Percentiles rank a stretch among this genome's conserved stretches.
phyloP scores from a whole-genome alignment of 345 rosid genomes.

The Mangifera indica region DNA sequence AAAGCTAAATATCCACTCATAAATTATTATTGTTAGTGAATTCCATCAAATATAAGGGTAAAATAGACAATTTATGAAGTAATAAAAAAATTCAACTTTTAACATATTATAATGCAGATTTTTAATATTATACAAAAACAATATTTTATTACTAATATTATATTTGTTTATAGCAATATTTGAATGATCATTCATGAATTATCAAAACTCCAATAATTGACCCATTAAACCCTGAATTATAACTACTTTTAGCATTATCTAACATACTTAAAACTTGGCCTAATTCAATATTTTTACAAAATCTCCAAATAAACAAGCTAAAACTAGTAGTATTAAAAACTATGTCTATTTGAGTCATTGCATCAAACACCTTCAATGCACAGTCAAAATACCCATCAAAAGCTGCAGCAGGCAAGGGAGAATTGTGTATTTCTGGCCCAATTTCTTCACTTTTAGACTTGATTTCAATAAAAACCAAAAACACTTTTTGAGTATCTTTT shows the following conservation, averaged over 20 bases:
- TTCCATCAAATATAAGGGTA: too few relatives aligned
- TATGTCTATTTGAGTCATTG: constrained; percentile 51
- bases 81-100: too few relatives aligned
- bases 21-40: too few relatives aligned
- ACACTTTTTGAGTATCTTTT: constrained; percentile 50
- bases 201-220: constrained; percentile 66
- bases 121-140: too few relatives aligned
- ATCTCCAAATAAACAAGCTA: constrained; percentile 65
- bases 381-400: constrained; percentile 48
- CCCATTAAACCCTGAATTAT: constrained; percentile 48
- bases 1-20: too few relatives aligned
- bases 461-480: constrained; percentile 55
- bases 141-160: too few relatives aligned
- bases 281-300: constrained; percentile 40
- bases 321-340: constrained; percentile 60
- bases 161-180: too few relatives aligned
- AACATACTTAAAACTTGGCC: constrained; percentile 44
- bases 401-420: constrained; percentile 57
- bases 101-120: too few relatives aligned
- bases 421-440: constrained; percentile 59
- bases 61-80: too few relatives aligned
- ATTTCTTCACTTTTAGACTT: constrained; percentile 29
- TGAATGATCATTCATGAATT: too few relatives aligned
- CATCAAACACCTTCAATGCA: constrained; percentile 59
- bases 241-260: constrained; percentile 42